Conservation (phyloP, 495 filamentous ascomycete genomes). For the Talaromyces liani region DNA sequence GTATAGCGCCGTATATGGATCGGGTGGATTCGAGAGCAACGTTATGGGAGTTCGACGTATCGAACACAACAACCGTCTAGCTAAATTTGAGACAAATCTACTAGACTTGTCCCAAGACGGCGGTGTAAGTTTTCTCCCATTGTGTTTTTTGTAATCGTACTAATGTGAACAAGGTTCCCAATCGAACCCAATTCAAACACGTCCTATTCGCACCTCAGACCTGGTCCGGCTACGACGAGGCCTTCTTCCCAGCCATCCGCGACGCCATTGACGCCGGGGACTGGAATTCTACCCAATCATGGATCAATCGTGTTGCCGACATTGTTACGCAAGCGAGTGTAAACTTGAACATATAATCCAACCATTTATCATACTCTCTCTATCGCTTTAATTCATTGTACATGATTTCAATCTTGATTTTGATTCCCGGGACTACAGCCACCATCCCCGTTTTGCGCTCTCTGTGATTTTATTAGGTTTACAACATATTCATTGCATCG, state of each 20-base stretch:
- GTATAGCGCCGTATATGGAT: constrained; percentile 58
- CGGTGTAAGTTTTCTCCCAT: constrained; percentile 48
- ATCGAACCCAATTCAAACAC: constrained; percentile 92
- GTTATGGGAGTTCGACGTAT: constrained; percentile 54
- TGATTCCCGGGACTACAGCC: background rate
- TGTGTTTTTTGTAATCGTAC: constrained; percentile 11
- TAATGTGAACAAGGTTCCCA: constrained; percentile 57
- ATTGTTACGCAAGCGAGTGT: constrained; percentile 57
- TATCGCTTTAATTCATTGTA: background rate
- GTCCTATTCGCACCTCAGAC: constrained; percentile 76
- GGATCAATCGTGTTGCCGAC: constrained; percentile 63
- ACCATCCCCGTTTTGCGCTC: background rate
- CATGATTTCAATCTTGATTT: background rate
- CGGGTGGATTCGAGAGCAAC: constrained; percentile 63
- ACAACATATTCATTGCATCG: background rate
- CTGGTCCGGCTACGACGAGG: constrained; percentile 68
- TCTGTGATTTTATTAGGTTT: background rate
- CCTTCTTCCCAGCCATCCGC: constrained; percentile 77
- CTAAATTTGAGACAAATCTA: constrained; percentile 73
- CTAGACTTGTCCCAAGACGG: constrained; percentile 63
- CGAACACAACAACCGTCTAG: constrained; percentile 65
- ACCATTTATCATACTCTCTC: background rate
- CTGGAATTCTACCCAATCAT: constrained; percentile 60
- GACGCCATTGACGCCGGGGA: constrained; percentile 70
- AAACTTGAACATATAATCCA: constrained; percentile 9